These are phyloP conservation scores for Selenicereus undatus DNA, from an alignment of 148 eudicot genomes.

Conservation along the genomic window DNA sequence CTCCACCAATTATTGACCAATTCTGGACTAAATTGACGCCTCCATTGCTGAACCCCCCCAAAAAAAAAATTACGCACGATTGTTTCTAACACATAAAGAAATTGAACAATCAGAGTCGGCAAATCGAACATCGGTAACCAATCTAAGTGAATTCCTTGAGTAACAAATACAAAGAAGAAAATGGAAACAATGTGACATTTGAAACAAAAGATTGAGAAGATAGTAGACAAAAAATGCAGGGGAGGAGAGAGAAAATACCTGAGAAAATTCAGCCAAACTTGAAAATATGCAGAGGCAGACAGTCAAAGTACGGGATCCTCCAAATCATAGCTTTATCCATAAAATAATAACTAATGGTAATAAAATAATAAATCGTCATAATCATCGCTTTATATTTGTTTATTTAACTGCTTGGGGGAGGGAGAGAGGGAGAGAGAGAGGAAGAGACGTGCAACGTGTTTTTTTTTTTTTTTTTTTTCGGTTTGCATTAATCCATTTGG, in stretches of 20 bases:
- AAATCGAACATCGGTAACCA: too few species aligned
- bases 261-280: neutral
- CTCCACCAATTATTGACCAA: too few species aligned
- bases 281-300: neutral
- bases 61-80: too few species aligned
- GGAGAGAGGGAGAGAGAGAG: too few species aligned
- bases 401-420: neutral
- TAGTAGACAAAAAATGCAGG: neutral
- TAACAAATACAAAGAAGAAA: too few species aligned
- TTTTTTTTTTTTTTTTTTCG: too few species aligned
- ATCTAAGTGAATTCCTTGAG: too few species aligned
- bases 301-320: neutral
- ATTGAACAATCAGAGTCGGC: neutral
- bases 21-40: too few species aligned
- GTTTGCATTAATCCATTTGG: neutral
- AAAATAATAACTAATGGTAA: neutral
- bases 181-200: neutral
- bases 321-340: neutral
- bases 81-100: too few species aligned
- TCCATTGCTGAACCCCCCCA: too few species aligned
- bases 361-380: too few species aligned
- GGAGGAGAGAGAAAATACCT: conserved; percentile 3
- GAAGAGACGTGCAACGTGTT: neutral
- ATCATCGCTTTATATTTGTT: neutral
- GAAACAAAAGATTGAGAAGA: neutral